Percentiles rank a stretch among this genome's conserved stretches.
Conservation (phyloP, 352 stramenopile genomes). For the Phytopythium kandeliae region DNA sequence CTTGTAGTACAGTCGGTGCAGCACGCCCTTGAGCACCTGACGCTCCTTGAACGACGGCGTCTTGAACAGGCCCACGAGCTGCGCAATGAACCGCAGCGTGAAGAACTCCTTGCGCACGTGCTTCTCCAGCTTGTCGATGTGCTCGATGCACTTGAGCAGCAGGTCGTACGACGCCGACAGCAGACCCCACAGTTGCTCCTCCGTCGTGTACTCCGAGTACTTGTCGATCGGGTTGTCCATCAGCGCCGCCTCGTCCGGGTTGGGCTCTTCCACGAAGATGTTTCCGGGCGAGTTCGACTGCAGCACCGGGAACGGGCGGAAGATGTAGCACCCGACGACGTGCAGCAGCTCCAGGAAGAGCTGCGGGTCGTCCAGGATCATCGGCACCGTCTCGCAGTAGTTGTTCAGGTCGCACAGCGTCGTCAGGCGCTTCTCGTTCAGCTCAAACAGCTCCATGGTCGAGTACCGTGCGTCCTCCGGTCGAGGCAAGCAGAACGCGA, state of each 20-base stretch:
- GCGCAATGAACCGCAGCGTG: slow-evolving; percentile 68
- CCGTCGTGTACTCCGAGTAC: slow-evolving; percentile 78
- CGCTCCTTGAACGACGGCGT: slow-evolving; percentile 84
- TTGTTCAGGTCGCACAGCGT: slow-evolving; percentile 82
- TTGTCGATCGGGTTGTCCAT: slow-evolving; percentile 76
- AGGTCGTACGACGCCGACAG: slow-evolving; percentile 79
- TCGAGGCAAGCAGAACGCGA: slow-evolving; percentile 72
- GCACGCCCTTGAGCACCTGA: slow-evolving; percentile 80
- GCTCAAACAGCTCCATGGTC: slow-evolving; percentile 67
- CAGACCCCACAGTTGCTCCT: slow-evolving; percentile 79
- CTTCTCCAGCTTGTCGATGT: slow-evolving; percentile 88
- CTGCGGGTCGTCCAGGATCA: slow-evolving; percentile 76
- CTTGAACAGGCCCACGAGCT: slow-evolving; percentile 83
- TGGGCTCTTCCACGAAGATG: slow-evolving; percentile 83
- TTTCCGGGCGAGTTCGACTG: slow-evolving; percentile 52
- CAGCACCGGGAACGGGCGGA: slow-evolving; percentile 61
- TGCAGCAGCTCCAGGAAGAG: slow-evolving; percentile 79
- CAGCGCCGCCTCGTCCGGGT: slow-evolving; percentile 41
- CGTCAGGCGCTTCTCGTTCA: slow-evolving; percentile 79
- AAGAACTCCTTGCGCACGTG: slow-evolving; percentile 85
- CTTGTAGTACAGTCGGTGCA: slow-evolving; percentile 89
- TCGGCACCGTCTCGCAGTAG: slow-evolving; percentile 79
- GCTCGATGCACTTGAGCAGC: slow-evolving; percentile 79
- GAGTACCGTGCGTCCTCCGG: slow-evolving; percentile 40
- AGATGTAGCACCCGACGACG: slow-evolving; percentile 77